Base-by-base conservation (phyloP, 2,329 filamentous ascomycete genomes). In the Apiospora koreana region DNA sequence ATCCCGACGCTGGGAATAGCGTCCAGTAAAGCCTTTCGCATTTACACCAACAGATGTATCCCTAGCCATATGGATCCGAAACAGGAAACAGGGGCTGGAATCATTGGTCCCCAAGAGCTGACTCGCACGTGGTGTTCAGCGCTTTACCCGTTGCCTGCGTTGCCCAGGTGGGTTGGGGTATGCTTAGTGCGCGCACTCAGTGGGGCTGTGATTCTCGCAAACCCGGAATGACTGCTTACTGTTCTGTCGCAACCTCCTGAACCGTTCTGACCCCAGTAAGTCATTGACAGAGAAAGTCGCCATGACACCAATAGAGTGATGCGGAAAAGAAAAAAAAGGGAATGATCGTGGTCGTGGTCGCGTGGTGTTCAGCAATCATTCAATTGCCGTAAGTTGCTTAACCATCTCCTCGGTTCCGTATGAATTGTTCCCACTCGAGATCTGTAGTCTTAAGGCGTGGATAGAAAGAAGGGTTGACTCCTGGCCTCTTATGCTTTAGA, bases 171-270 rank as follows among this genome's bases (percentile, higher is more conserved):
- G 9, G 54, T 62, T 10, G 54, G 54, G 7, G 28, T 1, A 38
- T 62, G 54, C 54, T 62, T 62, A 62, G 54, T 62, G 54, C 54
- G 54, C 54, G 38, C 54, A 6, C 54, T 38, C 54, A 62, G 54
- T 38, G 54, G 54, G 54, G 31, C 31, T 16, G 16, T 3, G 28
- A 3, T 5, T 31, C 50, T 58, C 16, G 4, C 7, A 12, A 31
- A 21, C 16, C 50, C 28, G 16, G 35, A 35, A 35, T 35, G 50
- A 8, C 28, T 62, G 54, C 54, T 62, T 62, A 62, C 54, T 62
- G 35, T n/a, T 35, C 54, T 38, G 18, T 62, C 54, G 18, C 54
- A 38, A 62, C 21, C 54, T 62, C 14, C 31, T 31, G 54, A 12
- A 10, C 9, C 21, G 6, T 12, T 62, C 31, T 62, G 28, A 9